Base-by-base conservation (phyloP, 768 basidiomycete species). In the Vararia minispora region DNA sequence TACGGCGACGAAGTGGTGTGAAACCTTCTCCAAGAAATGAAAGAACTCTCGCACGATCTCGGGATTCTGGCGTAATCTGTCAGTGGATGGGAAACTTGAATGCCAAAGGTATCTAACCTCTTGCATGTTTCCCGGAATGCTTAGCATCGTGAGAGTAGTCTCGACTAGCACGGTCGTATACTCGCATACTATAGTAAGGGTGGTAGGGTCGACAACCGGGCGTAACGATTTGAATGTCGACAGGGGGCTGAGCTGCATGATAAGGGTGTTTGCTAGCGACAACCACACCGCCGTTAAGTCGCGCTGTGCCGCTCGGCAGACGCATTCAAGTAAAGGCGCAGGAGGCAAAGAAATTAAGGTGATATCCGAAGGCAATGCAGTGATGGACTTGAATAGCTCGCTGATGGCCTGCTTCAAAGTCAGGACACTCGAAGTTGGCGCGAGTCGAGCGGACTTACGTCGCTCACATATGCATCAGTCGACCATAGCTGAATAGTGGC, bases 41-140 rank as follows among this genome's bases (percentile, higher is more conserved):
- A 92, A 94, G 57, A 91, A 92, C 18, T 77, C 78, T 53, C 90
- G 88, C 12, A 89, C 86, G 20, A 94, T 74, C 54, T 94, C 91
- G 0, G 91, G 90, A 52, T 94, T 88, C 88, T 94, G 24, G n/a
- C n/a, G n/a, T 11, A 28, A 12, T 17, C 18, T 11, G 13, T 20
- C 18, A 38, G 9, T 22, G 28, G 25, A 39, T 16, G 16, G 20
- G 28, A 35, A 28, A 14, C 28, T 17, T 23, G 13, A 14, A 7
- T 38, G 35, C 27, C 18, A n/a, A n/a, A 38, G 5, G 18, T 12
- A 60, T 42, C 78, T 43, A 50, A 88, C 86, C 43, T 63, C 64
- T 51, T 77, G 76, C 81, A 88, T 82, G 7, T 70, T 74, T 2
- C 76, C 75, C 0, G 71, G 67, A 39, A 69, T 60, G 0, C 71